Conservation (phyloP, 2,329 filamentous ascomycete genomes). For the Exophiala oligosperma region DNA sequence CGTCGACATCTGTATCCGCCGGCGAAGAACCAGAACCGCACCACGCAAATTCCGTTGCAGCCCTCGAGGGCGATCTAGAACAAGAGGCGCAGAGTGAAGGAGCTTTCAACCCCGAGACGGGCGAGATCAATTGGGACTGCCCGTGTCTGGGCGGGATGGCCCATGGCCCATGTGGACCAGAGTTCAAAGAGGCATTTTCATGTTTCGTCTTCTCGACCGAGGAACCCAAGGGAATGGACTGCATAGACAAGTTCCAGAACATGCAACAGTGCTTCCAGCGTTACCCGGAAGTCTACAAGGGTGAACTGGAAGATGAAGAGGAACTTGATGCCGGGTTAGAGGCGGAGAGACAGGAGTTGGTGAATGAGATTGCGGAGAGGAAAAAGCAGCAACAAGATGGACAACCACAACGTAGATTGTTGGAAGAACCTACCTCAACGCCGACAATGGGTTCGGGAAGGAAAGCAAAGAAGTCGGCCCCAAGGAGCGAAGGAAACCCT, state of each 20-base stretch:
- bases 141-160: conserved; percentile 98
- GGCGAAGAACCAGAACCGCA: conserved; percentile 24
- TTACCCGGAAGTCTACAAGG: conserved; percentile 90
- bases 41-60: conserved; percentile 33
- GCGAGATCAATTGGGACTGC: conserved; percentile 99
- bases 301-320: conserved; percentile 79
- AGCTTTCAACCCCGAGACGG: conserved; percentile 96
- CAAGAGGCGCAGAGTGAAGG: conserved; percentile 83
- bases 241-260: conserved; percentile 93
- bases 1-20: conserved; percentile 16
- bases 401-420: conserved; percentile 12
- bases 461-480: conserved; percentile 1
- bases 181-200: conserved; percentile 95
- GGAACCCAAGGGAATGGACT: conserved; percentile 97
- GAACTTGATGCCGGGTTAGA: conserved; percentile 47
- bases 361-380: conserved; percentile 29
- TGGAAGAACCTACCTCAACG: conserved; percentile 23
- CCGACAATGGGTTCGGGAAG: conserved; percentile 1
- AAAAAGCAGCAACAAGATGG: conserved; percentile 18
- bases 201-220: conserved; percentile 96
- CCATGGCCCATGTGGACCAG: conserved; percentile 87
- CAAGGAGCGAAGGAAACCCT: neutral
- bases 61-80: conserved; percentile 59
- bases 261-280: conserved; percentile 98
- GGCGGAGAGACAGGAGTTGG: conserved; percentile 34